Base-by-base conservation (phyloP, 2,329 filamentous ascomycete species). In the Penicillium verrucosum region DNA sequence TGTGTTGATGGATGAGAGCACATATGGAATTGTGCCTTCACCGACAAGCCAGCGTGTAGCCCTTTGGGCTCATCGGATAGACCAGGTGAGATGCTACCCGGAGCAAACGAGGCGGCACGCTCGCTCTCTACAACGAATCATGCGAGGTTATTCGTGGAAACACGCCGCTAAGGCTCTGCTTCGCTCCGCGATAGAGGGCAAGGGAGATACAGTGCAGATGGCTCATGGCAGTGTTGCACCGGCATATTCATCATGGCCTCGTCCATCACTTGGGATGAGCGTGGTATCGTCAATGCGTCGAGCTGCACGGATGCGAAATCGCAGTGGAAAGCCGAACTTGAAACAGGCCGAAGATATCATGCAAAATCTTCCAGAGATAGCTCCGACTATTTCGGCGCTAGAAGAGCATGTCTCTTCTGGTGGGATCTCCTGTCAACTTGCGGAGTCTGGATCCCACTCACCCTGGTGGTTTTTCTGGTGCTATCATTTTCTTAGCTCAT, bases 121-220 rank as follows among this genome's bases (percentile, higher is more conserved):
- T n/a, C 37, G 27, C 6, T 50, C 36, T 12, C 18, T 50, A n/a
- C 36, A 50, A 6, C 36, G 47, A 6, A 50, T 50, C 37, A 50
- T 50, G 47, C 47, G 47, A 42, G 25, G 47, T 9, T 50, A 50
- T 42, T 42, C 37, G 1, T 50, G 47, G 47, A 50, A 30, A 23
- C 36, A 50, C 4, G 36, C 36, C 4, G 36, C 47, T 7, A 50
- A 50, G 25, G 47, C 47, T 12, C 18, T 50, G 9, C 47, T 50
- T 29, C 47, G 36, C n/a, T 50, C 47, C 18, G 47, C 47, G 14
- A 50, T 50, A 37, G 47, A 50, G 14, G 36, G 25, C 1, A 37
- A 50, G n/a, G 47, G 47, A n/a, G 36, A 50, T 23, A 50, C 47
- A 21, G 47, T 50, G 12, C 27, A 50, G 27, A 50, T 50, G 36